Evolutionary conservation across 169 alveolate species (phyloP), one percentile per base, ranked within the genome.

Genomic region (Cryptosporidium baileyi): DNA sequence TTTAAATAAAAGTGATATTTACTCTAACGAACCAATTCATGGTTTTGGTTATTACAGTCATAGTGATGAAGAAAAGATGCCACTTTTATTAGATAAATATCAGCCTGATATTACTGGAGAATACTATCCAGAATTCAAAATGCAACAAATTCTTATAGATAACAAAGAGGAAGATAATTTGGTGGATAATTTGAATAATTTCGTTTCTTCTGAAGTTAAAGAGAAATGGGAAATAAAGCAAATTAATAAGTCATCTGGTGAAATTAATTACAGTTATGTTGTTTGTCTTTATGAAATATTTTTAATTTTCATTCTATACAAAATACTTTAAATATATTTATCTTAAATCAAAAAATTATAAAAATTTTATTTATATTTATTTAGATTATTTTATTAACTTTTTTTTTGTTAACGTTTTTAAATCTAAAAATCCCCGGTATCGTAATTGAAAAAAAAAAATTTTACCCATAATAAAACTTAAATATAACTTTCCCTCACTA

Each of bases 71-170:
- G 19, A 65, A 19, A 51, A 44, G 30, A 60, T 36, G 11, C 85
- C 85, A 51, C 49, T 57, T n/a, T 60, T 74, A 32, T 28, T 74
- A n/a, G 85, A 74, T 47, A 74, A 74, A 57, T 74, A 74, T 32
- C 85, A 38, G 9, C 85, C 85, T 19, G 85, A 74, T 41, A 28
- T 74, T 24, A 32, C 67, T 1, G 85, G 85, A 4, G 32, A 74
- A 11, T 47, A 38, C 19, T 74, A 51, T 15, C 85, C 85, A 15
- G 85, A 74, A 57, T 74, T 74, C 44, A 57, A 74, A 54, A 74
- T 74, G 85, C 51, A 65, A 1, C 59, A 65, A 51, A 11, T 65
- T 6, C 19, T 49, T 6, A 45, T 49, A 22, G 63, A 57, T 19
- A 57, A 24, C 13, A 22, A 22, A 57, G 22, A 24, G 5, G 40